Base-by-base conservation (phyloP, 768 basidiomycete species). In the Boletus eberwhitei region DNA sequence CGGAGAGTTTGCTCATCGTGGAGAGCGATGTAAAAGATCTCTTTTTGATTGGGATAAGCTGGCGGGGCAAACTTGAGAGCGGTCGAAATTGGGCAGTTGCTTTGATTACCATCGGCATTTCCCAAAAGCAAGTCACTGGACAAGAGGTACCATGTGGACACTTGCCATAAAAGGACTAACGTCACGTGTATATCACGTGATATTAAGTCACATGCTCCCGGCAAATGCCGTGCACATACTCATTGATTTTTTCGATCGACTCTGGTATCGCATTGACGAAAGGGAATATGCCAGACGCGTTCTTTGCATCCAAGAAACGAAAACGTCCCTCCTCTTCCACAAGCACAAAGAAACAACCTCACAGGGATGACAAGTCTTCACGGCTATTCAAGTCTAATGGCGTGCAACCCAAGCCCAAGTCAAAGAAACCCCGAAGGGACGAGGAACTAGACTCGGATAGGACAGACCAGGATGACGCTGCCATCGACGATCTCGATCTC, bases 401-500 rank as follows among this genome's bases (percentile, higher is more conserved):
- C 38, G 52, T 43, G 38, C 59, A 58, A 41, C 14, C 47, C 26
- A 66, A 62, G 48, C 6, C 41, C 19, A 59, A 62, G 55, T 53
- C 49, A 49, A 73, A 64, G 58, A 68, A 58, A 56, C 66, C 53
- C 26, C 50, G 40, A 2, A 37, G 56, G 22, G 77, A 92, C 64
- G 88, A 90, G 63, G 89, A 90, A 64, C 75, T 90, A 35, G 73
- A 71, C 34, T 88, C 84, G 34, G 86, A 87, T 64, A 74, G 74
- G 57, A 82, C 81, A 6, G 76, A 82, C 52, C 78, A 78, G 31
- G 82, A 80, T 32, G 79, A 76, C 38, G 72, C 61, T 5, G 74
- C 65, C 14, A 75, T 92, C 48, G 88, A 89, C 62, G 85, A 88
- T 66, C 79, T 93, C 76, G 90, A 95, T 66, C 72, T 93, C 59